phyloP scores from a whole-genome alignment of 2,329 filamentous ascomycete genomes.

The Juglanconis juglandina region DNA sequence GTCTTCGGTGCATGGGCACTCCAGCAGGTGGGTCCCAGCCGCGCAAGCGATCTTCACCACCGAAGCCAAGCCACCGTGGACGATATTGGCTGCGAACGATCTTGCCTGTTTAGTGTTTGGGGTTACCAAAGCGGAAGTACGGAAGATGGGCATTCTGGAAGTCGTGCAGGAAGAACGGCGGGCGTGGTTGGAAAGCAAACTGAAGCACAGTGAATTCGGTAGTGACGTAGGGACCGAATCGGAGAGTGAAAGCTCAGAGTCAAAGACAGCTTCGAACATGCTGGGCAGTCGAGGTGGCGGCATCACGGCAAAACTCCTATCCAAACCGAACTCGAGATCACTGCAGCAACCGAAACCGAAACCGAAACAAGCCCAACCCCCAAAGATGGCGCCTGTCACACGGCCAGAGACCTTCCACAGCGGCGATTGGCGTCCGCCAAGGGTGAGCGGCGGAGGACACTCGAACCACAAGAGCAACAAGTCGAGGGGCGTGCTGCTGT shows the following conservation, averaged over 20 bases:
- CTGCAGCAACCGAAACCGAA: conserved; percentile 26
- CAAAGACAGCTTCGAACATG: conserved; percentile 40
- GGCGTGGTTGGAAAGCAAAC: conserved; percentile 83
- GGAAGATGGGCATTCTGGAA: conserved; percentile 91
- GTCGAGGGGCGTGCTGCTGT: conserved; percentile 72
- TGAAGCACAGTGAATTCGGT: conserved; percentile 61
- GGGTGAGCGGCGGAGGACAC: conserved; percentile 40
- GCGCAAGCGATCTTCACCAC: conserved; percentile 98
- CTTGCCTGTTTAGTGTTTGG: conserved; percentile 96
- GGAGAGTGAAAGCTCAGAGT: conserved; percentile 31
- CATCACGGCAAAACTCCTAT: conserved; percentile 83
- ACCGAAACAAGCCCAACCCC: conserved; percentile 25
- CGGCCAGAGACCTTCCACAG: conserved; percentile 63
- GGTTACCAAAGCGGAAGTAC: conserved; percentile 93
- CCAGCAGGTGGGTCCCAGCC: conserved; percentile 83
- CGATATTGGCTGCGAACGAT: conserved; percentile 93
- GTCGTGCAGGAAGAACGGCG: conserved; percentile 88
- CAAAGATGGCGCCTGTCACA: conserved; percentile 50
- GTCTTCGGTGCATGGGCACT: conserved; percentile 75
- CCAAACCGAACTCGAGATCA: conserved; percentile 67
- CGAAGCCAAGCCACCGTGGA: conserved; percentile 87
- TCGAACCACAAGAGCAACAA: conserved; percentile 68
- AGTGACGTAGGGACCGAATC: conserved; percentile 35
- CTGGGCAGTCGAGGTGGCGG: conserved; percentile 70
- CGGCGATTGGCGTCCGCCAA: conserved; percentile 51